Percentiles rank a stretch among this genome's conserved stretches.
These are phyloP conservation scores for Candida nonsorbophila DNA, from an alignment of 805 yeast genomes.

Conservation along the genomic window DNA sequence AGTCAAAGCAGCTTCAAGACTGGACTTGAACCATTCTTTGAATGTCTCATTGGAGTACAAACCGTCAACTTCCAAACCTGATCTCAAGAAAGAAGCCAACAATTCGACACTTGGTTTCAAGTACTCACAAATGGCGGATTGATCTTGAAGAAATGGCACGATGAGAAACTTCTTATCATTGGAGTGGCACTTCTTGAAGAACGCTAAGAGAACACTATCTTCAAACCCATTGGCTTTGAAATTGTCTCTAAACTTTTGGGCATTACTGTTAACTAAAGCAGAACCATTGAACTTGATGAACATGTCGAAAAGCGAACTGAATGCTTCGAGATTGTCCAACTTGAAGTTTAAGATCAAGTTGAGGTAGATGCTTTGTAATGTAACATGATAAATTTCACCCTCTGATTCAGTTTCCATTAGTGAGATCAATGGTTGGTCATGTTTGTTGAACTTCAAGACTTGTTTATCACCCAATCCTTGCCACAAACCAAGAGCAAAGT, in stretches of 20 bases:
- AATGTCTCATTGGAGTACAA: too few species aligned
- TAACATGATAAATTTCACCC: constrained; percentile 47
- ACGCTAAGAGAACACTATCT: too few species aligned
- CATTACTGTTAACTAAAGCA: constrained; percentile 15
- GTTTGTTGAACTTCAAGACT: constrained; percentile 20
- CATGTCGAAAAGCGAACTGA: constrained; percentile 24
- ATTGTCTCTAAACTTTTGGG: constrained; percentile 13
- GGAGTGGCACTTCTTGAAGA: too few species aligned
- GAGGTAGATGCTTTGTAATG: constrained; percentile 49
- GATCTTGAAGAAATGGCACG: too few species aligned
- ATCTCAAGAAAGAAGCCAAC: constrained; percentile 8
- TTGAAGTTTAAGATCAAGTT: constrained; percentile 38
- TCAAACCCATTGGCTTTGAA: constrained; percentile 7
- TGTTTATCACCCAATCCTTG: constrained; percentile 38
- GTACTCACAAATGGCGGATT: too few species aligned
- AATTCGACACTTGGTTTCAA: constrained; percentile 2
- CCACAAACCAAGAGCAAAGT: constrained; percentile 50
- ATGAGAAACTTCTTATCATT: too few species aligned
- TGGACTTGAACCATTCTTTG: constrained; percentile 1
- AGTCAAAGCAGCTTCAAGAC: too few species aligned
- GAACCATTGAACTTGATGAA: constrained; percentile 37
- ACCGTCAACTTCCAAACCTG: constrained; percentile 5
- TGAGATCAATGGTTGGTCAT: constrained; percentile 17
- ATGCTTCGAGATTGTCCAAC: constrained; percentile 11
- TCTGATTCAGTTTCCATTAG: constrained; percentile 37